Percentiles rank a stretch among this genome's conserved stretches.
phyloP scores from a whole-genome alignment of 192 early-diverging fungal genomes.

The Mortierella alpina region DNA sequence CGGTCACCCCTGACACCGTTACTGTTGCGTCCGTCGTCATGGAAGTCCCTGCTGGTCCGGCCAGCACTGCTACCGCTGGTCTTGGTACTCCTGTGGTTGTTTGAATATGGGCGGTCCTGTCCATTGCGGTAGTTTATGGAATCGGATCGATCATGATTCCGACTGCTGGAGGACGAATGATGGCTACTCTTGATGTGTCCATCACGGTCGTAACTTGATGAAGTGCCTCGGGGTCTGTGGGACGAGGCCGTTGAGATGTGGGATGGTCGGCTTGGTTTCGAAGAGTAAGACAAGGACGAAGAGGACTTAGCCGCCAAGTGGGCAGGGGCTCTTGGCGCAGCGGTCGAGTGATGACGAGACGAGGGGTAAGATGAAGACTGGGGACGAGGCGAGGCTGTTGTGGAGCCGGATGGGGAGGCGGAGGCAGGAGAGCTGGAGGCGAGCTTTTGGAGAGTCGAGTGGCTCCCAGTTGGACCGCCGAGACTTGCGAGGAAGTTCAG shows the following conservation, averaged over 20 bases:
- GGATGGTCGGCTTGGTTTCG: constrained; percentile 12
- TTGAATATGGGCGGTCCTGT: constrained; percentile 31
- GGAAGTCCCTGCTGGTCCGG: neutral
- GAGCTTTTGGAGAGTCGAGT: constrained; percentile 53
- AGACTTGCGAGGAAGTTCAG: constrained; percentile 42
- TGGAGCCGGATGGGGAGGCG: constrained; percentile 2
- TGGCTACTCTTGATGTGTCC: neutral
- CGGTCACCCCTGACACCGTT: constrained; percentile 9
- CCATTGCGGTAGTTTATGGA: constrained; percentile 22
- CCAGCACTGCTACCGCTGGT: neutral
- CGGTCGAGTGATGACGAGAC: constrained; percentile 2
- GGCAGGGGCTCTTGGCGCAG: neutral
- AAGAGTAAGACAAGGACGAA: neutral
- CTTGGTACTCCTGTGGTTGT: constrained; percentile 8
- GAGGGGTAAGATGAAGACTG: constrained; percentile 6
- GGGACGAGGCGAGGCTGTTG: constrained; percentile 2
- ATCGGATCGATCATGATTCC: constrained; percentile 26
- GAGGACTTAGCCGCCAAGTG: neutral
- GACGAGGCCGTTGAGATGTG: neutral
- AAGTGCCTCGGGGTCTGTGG: neutral
- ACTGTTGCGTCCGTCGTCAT: constrained; percentile 5
- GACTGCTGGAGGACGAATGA: neutral
- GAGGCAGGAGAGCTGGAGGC: constrained; percentile 20
- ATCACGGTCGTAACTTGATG: neutral
- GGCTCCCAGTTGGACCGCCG: constrained; percentile 45